Evolutionary conservation across 306 rosid genomes (phyloP), one percentile per base, ranked within the genome.

Genomic region (Quercus bicolor): DNA sequence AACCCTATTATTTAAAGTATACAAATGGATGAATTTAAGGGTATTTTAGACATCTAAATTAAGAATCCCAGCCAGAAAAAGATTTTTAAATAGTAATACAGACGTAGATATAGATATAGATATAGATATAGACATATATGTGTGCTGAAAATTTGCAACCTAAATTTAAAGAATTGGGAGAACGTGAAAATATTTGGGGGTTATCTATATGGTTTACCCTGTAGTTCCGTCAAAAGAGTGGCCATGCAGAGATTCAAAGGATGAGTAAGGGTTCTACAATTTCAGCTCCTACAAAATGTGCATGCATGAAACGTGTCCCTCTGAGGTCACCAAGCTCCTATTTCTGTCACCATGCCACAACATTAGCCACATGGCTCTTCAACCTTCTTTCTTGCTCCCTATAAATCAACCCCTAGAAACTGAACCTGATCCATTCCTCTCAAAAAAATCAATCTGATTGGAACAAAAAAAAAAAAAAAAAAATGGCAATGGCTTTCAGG

Each of bases 21-120:
- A 37, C 2, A 37, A 37, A 37, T 0, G 1, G 0, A 37, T 37
- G 11, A 37, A 7, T 37, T 37, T 37, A 0, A 37, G 45, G 0
- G 0, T 37, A 37, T 0, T 37, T 37, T 37, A 0, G 0, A 0
- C 0, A 37, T 37, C 1, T 37, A 7, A 7, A 37, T 37, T 37
- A 0, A 37, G 2, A 2, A 37, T 37, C 0, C 0, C 0, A 37
- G 0, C 0, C 0, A 6, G 0, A 2, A 7, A 9, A 37, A 37
- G 0, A 0, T 0, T 1, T 0, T 37, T 7, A 34, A 37, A 37
- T 6, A 34, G 2, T 33, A 33, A 0, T 34, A 6, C 9, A 34
- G 0, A 34, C 26, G 26, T 4, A 31, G 4, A 33, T 34, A 34
- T 6, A 34, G 9, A 34, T 34, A 34, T 6, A 6, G 8, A 34